phyloP scores from a whole-genome alignment of 2,329 filamentous ascomycete genomes.

The Sordariomycetes sp. region DNA sequence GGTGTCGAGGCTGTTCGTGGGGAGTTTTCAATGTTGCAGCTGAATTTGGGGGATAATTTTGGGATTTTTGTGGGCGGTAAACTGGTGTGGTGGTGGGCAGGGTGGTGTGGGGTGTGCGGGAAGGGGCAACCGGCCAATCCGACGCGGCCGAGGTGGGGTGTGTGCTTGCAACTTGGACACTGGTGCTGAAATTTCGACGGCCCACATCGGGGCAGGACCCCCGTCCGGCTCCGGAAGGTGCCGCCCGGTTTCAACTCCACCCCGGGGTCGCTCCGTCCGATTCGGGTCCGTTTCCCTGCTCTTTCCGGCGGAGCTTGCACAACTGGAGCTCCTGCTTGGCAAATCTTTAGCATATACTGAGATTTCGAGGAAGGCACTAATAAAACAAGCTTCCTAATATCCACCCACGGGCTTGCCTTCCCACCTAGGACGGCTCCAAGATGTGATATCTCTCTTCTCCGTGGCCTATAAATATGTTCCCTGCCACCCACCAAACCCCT shows the following conservation, averaged over 20 bases:
- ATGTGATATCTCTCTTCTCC: too few relatives aligned
- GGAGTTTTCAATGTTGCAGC: constrained; percentile 1
- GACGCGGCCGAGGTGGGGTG: neutral
- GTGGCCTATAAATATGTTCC: too few relatives aligned
- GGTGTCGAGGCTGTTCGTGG: neutral
- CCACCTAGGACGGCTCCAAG: too few relatives aligned
- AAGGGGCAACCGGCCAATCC: neutral
- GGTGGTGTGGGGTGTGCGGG: neutral
- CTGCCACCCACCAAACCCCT: too few relatives aligned
- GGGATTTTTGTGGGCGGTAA: constrained; percentile 5
- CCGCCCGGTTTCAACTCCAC: neutral
- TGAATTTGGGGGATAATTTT: constrained; percentile 5
- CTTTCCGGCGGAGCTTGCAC: neutral
- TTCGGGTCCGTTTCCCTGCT: neutral
- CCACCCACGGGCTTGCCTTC: too few relatives aligned
- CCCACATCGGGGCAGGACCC: neutral
- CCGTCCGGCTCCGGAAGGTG: neutral
- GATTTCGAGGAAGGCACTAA: neutral
- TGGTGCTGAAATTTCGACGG: neutral
- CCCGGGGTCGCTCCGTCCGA: neutral
- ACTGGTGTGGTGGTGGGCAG: neutral
- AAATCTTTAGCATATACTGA: neutral
- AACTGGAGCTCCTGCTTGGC: neutral
- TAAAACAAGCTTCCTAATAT: neutral
- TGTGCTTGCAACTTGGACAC: too few relatives aligned